A percentile compares a stretch with the other conserved stretches of the same genome.
phyloP scores from a whole-genome alignment of 2,329 filamentous ascomycete species.

The Tolypocladium sp. region DNA sequence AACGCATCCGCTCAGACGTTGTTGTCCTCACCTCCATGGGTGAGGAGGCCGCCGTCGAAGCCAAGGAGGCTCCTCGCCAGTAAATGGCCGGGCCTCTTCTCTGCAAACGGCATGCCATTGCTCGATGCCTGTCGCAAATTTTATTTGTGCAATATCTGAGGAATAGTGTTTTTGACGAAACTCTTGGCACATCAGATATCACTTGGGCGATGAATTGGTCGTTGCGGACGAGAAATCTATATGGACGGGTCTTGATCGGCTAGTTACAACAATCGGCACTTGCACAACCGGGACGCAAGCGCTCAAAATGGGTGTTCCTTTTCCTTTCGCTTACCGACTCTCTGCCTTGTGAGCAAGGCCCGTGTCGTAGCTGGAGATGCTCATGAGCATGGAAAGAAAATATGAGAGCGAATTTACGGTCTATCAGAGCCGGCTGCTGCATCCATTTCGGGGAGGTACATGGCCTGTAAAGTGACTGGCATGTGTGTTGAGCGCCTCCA shows the following conservation, averaged over 20 bases:
- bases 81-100: conserved; percentile 13
- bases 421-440: neutral
- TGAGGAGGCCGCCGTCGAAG: conserved; percentile 85
- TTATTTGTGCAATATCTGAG: conserved; percentile 12
- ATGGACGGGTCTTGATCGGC: conserved; percentile 33
- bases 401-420: conserved; percentile 18
- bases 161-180: conserved; percentile 21
- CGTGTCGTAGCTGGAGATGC: conserved; percentile 19
- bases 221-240: conserved; percentile 30
- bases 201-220: conserved; percentile 30
- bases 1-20: conserved; percentile 55
- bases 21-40: conserved; percentile 93
- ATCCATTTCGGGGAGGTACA: neutral
- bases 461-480: neutral
- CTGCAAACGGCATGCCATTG: conserved; percentile 13
- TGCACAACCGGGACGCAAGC: conserved; percentile 10
- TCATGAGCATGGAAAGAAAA: conserved; percentile 20
- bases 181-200: conserved; percentile 24
- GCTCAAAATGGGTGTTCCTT: conserved; percentile 20
- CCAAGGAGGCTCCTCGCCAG: conserved; percentile 72
- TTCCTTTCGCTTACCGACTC: conserved; percentile 28
- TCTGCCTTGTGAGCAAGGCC: conserved; percentile 18
- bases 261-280: conserved; percentile 25
- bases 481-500: neutral
- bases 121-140: conserved; percentile 15